Evolutionary conservation across 352 stramenopile genomes (phyloP).

Genomic region (Paralagenidium karlingii): DNA sequence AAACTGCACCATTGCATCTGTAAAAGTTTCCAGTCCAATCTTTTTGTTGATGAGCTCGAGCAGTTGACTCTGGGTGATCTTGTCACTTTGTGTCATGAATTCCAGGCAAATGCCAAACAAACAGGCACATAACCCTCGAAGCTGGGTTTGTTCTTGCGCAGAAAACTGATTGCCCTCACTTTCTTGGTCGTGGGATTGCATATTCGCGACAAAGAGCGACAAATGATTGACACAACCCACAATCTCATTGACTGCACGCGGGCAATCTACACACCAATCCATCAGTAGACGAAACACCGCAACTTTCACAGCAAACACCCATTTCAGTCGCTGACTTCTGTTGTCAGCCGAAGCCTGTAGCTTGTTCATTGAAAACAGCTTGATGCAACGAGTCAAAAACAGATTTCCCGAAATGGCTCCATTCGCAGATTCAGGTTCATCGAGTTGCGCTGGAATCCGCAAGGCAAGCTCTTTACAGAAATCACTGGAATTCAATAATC

Average conservation of each 20-base stretch:
- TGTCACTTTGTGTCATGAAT: not conserved
- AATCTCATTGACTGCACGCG: conserved; percentile 42
- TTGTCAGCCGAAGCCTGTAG: conserved; percentile 1
- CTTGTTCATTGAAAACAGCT: conserved; percentile 11
- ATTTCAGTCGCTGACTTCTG: conserved; percentile 8
- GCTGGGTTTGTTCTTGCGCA: not conserved
- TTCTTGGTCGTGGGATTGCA: too few relatives aligned
- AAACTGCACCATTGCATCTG: conserved; percentile 49
- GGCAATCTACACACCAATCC: conserved; percentile 39
- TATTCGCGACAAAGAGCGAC: conserved; percentile 30
- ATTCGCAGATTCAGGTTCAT: conserved; percentile 17
- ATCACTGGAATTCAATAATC: conserved; percentile 24
- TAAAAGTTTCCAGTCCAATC: conserved; percentile 47
- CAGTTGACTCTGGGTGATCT: conserved; percentile 25
- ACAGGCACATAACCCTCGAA: not conserved
- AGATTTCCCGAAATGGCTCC: conserved; percentile 34
- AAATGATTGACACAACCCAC: conserved; percentile 42
- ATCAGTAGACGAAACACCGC: conserved; percentile 37
- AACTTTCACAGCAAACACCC: conserved; percentile 37
- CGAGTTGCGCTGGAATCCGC: conserved; percentile 36
- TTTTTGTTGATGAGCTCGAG: conserved; percentile 54
- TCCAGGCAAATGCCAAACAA: conserved; percentile 1
- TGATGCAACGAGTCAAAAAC: conserved; percentile 49
- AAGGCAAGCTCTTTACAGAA: conserved; percentile 64
- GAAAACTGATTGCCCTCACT: too few relatives aligned